Evolutionary conservation across 2,329 filamentous ascomycete species (phyloP).

Genomic region (Rasamsonia emersonii): DNA sequence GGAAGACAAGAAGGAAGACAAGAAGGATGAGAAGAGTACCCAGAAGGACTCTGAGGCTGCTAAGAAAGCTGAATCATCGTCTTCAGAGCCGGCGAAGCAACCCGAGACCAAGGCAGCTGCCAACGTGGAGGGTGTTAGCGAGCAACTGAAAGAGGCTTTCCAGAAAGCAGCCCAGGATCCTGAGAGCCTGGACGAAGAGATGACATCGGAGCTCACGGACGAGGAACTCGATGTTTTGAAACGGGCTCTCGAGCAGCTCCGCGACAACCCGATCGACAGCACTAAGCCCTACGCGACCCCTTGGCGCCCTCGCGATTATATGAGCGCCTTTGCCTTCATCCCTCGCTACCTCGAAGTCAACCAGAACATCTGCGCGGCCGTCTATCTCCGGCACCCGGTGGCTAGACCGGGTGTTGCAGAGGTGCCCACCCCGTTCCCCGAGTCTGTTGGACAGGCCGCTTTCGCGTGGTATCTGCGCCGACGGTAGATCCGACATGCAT

Average conservation of each 20-base stretch:
- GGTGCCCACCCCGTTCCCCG: slow-evolving; percentile 72
- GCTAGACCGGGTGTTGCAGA: slow-evolving; percentile 72
- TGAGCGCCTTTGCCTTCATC: slow-evolving; percentile 90
- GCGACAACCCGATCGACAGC: slow-evolving; percentile 67
- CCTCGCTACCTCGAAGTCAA: slow-evolving; percentile 95
- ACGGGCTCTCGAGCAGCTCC: slow-evolving; percentile 54
- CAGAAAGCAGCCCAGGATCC: slow-evolving; percentile 21
- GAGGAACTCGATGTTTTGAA: slow-evolving; percentile 39
- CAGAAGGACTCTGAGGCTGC: slow-evolving; percentile 7
- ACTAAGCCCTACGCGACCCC: slow-evolving; percentile 83
- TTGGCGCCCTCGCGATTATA: slow-evolving; percentile 78
- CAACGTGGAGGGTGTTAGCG: slow-evolving; percentile 11
- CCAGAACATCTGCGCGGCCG: slow-evolving; percentile 89
- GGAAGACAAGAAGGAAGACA: not conserved
- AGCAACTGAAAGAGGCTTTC: slow-evolving; percentile 26
- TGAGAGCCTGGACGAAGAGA: slow-evolving; percentile 26
- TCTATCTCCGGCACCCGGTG: slow-evolving; percentile 90
- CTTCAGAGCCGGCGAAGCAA: not conserved
- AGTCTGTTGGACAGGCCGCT: slow-evolving; percentile 65
- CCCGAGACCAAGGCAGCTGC: slow-evolving; percentile 11
- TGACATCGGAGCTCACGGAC: slow-evolving; percentile 39
- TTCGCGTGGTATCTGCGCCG: slow-evolving; percentile 92
- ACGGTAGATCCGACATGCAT: slow-evolving; percentile 44
- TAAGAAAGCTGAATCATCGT: slow-evolving; percentile 6
- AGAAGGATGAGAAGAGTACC: slow-evolving; percentile 1